Percentiles rank a stretch among this genome's conserved stretches.
Conservation (phyloP, 2,329 filamentous ascomycete species). For the Colletotrichum siamense region DNA sequence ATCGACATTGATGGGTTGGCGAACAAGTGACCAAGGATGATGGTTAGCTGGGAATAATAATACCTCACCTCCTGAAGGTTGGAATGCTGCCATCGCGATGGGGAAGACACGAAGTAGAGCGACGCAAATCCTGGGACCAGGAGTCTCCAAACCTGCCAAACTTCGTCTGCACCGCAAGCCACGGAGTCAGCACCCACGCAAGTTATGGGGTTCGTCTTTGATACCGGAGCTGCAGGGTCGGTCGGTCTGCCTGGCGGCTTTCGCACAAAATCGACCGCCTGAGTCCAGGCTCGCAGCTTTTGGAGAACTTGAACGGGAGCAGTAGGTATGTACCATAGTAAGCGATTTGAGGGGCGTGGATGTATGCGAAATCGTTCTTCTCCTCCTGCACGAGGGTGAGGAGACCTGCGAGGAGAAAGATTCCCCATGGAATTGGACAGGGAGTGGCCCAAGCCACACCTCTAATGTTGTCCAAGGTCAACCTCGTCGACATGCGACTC, state of each 20-base stretch:
- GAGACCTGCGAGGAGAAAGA: neutral
- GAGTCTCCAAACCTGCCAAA: neutral
- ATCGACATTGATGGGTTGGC: neutral
- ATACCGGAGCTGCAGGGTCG: neutral
- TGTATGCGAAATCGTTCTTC: neutral
- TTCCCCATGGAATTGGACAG: neutral
- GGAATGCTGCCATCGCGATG: neutral
- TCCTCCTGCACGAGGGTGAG: neutral
- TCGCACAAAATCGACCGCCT: neutral
- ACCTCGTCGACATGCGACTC: neutral
- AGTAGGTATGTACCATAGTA: neutral
- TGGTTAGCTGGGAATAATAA: neutral
- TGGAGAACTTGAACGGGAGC: neutral
- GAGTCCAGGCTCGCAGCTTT: neutral
- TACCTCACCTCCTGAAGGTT: neutral
- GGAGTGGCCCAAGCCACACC: slow-evolving; percentile 2
- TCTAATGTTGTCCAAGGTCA: neutral
- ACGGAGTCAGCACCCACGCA: neutral
- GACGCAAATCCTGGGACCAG: neutral
- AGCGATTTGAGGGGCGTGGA: neutral
- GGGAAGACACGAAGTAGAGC: neutral
- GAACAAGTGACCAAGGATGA: neutral
- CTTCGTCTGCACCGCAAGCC: neutral
- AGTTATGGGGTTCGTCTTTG: neutral
- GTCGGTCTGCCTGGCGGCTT: neutral